Percentiles rank a stretch among this genome's conserved stretches.
Evolutionary conservation across 2,329 filamentous ascomycete genomes (phyloP).

Genomic region (Epichloe elymi): DNA sequence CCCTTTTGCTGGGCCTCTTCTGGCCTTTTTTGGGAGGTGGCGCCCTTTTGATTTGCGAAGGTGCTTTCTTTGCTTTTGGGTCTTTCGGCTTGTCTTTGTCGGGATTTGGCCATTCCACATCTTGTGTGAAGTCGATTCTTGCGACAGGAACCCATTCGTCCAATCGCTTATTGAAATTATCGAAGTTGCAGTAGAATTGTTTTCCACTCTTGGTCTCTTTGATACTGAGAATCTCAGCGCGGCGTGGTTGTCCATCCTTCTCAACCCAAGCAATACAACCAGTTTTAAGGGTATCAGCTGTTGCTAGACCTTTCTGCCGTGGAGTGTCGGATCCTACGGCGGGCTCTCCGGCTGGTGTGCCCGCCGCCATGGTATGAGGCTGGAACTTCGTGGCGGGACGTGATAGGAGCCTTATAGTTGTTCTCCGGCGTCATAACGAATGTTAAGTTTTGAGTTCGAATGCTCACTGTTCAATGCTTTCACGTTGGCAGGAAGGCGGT

Average conservation of each 20-base stretch:
- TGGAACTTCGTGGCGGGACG: background rate
- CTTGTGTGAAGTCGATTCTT: constrained; percentile 73
- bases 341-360: constrained; percentile 35
- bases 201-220: constrained; percentile 77
- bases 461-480: too few relatives aligned
- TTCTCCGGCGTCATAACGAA: too few relatives aligned
- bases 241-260: constrained; percentile 70
- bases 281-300: constrained; percentile 59
- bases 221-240: constrained; percentile 94
- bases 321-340: constrained; percentile 44
- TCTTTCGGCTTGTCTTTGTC: constrained; percentile 74
- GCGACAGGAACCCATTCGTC: constrained; percentile 78
- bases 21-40: constrained; percentile 45
- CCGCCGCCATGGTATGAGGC: constrained; percentile 37
- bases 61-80: constrained; percentile 57
- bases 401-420: background rate
- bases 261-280: constrained; percentile 49
- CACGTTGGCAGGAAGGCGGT: too few relatives aligned
- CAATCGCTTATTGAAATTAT: constrained; percentile 85
- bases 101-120: constrained; percentile 92
- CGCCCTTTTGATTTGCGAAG: constrained; percentile 44
- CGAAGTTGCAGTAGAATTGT: constrained; percentile 93
- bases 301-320: constrained; percentile 66
- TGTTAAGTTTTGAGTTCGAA: too few relatives aligned
- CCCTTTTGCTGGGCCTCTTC: constrained; percentile 42